Conservation (phyloP, 306 rosid genomes). For the Biancaea sappan region DNA sequence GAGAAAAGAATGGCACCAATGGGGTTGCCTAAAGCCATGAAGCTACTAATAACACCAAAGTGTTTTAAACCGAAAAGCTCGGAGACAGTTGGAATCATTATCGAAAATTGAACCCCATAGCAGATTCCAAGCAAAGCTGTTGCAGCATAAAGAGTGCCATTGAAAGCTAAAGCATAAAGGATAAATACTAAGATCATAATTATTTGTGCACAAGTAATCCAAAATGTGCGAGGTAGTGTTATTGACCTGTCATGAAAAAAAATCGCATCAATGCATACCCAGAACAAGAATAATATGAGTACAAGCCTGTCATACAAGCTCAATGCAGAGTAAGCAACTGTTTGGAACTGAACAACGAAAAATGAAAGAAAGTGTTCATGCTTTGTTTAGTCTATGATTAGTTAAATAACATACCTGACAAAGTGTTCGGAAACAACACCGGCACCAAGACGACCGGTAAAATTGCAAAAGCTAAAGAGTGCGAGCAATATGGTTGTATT, state of each 20-base stretch:
- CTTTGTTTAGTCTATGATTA: background rate
- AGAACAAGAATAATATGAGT: constrained; percentile 11
- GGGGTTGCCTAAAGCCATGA: constrained; percentile 58
- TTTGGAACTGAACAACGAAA: background rate
- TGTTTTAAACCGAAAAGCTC: constrained; percentile 65
- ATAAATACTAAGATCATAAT: constrained; percentile 57
- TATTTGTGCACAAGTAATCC: constrained; percentile 72
- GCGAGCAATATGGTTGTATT: constrained; percentile 70
- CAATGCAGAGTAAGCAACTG: constrained; percentile 6
- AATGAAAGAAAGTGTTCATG: background rate
- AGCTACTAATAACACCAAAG: constrained; percentile 56
- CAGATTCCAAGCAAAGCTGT: constrained; percentile 50
- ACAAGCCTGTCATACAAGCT: constrained; percentile 16
- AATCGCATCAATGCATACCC: constrained; percentile 13
- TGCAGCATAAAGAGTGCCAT: constrained; percentile 64
- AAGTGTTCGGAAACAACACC: constrained; percentile 85
- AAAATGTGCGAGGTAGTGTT: constrained; percentile 65
- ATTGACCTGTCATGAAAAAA: constrained; percentile 50
- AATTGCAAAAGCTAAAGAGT: constrained; percentile 84
- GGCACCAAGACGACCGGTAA: constrained; percentile 77
- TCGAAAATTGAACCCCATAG: constrained; percentile 41
- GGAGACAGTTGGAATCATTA: constrained; percentile 57
- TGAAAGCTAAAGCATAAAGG: constrained; percentile 59
- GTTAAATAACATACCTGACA: constrained; percentile 56
- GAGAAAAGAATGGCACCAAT: constrained; percentile 72